Percentiles rank a stretch among this genome's conserved stretches.
phyloP scores from a whole-genome alignment of 331 rosid genomes.

The Quercus phellos region DNA sequence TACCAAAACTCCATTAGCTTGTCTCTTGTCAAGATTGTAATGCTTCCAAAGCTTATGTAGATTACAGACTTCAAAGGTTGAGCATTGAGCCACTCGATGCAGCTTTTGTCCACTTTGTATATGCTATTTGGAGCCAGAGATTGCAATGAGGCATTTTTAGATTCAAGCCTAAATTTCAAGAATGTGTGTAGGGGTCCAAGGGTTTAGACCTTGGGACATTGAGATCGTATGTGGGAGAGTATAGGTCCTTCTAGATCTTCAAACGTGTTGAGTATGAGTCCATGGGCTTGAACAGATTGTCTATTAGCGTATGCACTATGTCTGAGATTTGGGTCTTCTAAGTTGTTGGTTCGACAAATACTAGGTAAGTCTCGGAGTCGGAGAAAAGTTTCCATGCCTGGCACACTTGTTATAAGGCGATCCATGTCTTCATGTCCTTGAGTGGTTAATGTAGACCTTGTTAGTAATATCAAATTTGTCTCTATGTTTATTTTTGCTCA shows the following conservation, averaged over 20 bases:
- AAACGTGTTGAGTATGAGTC: conserved; percentile 39
- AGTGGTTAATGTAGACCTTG: neutral
- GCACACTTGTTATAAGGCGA: conserved; percentile 3
- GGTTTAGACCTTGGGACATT: conserved; percentile 30
- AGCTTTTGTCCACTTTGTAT: conserved; percentile 29
- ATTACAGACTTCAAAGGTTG: conserved; percentile 26
- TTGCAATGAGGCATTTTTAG: neutral
- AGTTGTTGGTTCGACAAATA: neutral
- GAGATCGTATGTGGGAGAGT: conserved; percentile 23
- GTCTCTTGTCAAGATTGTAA: neutral
- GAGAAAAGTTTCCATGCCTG: conserved; percentile 46
- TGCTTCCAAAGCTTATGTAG: conserved; percentile 55
- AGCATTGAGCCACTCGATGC: conserved; percentile 46
- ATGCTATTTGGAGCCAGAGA: conserved; percentile 1
- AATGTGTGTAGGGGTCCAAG: conserved; percentile 47
- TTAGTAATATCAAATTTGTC: no score
- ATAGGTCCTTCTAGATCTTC: conserved; percentile 39
- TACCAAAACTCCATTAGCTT: conserved; percentile 45
- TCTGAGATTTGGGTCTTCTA: neutral
- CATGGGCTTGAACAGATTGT: neutral
- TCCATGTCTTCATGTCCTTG: conserved; percentile 34
- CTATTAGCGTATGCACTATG: neutral
- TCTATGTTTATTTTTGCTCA: no score
- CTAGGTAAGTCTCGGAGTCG: conserved; percentile 42
- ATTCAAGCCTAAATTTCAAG: conserved; percentile 1